These are phyloP conservation scores for Aspergillus fructus DNA, from an alignment of 2,329 filamentous ascomycete genomes.

Conservation along the genomic window DNA sequence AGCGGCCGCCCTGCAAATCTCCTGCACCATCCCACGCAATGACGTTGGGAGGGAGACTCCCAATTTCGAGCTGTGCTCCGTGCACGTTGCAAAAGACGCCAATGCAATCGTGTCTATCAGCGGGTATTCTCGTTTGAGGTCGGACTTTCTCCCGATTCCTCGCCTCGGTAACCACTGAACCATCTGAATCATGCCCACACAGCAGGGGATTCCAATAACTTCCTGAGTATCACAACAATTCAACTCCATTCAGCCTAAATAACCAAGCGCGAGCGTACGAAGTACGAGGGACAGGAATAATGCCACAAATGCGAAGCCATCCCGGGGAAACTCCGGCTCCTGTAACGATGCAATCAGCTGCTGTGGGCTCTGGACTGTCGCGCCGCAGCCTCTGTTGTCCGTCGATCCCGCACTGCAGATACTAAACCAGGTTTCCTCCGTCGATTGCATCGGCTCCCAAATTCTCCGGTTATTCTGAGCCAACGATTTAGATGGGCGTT, in stretches of 20 bases:
- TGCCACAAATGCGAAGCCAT: neutral
- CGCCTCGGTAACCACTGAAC: no score
- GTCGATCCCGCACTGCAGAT: neutral
- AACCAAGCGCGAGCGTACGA: neutral
- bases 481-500: neutral
- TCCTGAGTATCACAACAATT: no score
- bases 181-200: no score
- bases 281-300: neutral
- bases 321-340: constrained; percentile 3
- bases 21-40: constrained; percentile 6
- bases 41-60: neutral
- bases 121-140: neutral
- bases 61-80: neutral
- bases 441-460: neutral
- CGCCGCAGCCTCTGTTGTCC: no score
- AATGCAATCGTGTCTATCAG: neutral
- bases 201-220: no score
- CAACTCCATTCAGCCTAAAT: no score
- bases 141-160: constrained; percentile 1
- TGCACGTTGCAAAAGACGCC: neutral
- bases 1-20: neutral
- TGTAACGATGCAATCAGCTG: neutral
- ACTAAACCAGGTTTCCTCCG: no score
- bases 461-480: neutral
- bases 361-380: no score